phyloP scores from a whole-genome alignment of 192 early-diverging fungal genomes.

The Helicostylum pulchrum region DNA sequence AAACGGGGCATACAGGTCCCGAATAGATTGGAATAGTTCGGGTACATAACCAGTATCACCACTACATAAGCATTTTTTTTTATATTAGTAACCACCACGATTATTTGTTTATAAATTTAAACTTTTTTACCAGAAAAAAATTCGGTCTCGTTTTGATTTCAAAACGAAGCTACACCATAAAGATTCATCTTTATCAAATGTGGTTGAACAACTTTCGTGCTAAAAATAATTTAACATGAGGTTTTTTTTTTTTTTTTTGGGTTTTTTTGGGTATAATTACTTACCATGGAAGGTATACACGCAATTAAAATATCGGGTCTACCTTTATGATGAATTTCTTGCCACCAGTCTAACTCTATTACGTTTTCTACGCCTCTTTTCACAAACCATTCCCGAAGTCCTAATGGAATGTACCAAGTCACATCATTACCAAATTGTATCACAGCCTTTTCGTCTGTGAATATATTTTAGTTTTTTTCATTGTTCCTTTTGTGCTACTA shows the following conservation, averaged over 20 bases:
- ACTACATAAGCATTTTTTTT: neutral
- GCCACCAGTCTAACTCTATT: conserved; percentile 59
- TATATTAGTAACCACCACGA: neutral
- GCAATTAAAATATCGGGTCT: conserved; percentile 41
- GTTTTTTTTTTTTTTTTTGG: neutral
- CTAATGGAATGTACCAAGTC: conserved; percentile 51
- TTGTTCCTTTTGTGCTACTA: neutral
- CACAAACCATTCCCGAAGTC: conserved; percentile 42
- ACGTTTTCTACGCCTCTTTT: conserved; percentile 42
- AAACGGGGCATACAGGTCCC: conserved; percentile 41
- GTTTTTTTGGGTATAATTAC: neutral
- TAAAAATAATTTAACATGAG: conserved; percentile 17
- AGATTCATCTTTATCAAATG: conserved; percentile 44
- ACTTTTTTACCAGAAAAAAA: conserved; percentile 43
- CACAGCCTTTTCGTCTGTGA: conserved; percentile 39
- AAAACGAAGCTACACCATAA: conserved; percentile 49
- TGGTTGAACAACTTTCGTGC: conserved; percentile 42
- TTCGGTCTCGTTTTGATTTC: conserved; percentile 27
- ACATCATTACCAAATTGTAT: conserved; percentile 39
- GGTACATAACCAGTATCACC: conserved; percentile 47
- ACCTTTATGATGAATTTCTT: conserved; percentile 44
- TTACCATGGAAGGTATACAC: conserved; percentile 38
- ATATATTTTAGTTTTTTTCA: neutral
- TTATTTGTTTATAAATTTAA: neutral
- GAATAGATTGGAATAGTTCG: conserved; percentile 46